phyloP scores from a whole-genome alignment of 169 alveolate species.

The Plasmodium inui region DNA sequence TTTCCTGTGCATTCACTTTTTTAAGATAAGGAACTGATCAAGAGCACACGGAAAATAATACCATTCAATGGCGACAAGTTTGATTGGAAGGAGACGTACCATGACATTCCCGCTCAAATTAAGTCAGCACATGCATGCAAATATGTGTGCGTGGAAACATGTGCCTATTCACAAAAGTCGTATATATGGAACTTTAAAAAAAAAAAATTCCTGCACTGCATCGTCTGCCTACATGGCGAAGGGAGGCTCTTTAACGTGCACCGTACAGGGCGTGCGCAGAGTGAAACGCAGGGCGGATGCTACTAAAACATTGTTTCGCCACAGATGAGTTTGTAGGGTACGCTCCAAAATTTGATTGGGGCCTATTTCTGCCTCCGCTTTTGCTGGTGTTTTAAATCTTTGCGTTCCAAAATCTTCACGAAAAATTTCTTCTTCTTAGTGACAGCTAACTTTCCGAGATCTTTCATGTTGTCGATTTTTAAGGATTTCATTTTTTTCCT shows the following conservation, averaged over 20 bases:
- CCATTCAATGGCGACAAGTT: constrained; percentile 67
- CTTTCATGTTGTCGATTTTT: constrained; percentile 42
- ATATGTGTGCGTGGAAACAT: not conserved
- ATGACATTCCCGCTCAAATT: constrained; percentile 53
- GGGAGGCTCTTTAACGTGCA: not conserved
- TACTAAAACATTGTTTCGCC: not conserved
- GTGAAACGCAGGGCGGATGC: not conserved
- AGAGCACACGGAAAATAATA: constrained; percentile 46
- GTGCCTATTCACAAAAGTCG: not conserved
- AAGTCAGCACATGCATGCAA: constrained; percentile 2
- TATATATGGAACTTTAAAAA: not conserved
- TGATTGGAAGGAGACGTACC: constrained; percentile 62
- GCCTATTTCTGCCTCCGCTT: not conserved
- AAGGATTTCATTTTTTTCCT: constrained; percentile 61
- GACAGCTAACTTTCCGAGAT: constrained; percentile 59
- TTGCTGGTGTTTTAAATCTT: constrained; percentile 19
- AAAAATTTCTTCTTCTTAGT: constrained; percentile 64
- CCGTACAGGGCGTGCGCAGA: not conserved
- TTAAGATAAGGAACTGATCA: constrained; percentile 34
- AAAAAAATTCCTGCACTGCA: not conserved
- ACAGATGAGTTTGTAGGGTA: not conserved
- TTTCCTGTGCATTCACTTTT: not conserved
- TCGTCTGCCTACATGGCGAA: not conserved
- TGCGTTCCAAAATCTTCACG: constrained; percentile 52
- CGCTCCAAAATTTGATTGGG: not conserved